Conservation (phyloP, 805 yeast genomes). For the Cyberlindnera petersonii region DNA sequence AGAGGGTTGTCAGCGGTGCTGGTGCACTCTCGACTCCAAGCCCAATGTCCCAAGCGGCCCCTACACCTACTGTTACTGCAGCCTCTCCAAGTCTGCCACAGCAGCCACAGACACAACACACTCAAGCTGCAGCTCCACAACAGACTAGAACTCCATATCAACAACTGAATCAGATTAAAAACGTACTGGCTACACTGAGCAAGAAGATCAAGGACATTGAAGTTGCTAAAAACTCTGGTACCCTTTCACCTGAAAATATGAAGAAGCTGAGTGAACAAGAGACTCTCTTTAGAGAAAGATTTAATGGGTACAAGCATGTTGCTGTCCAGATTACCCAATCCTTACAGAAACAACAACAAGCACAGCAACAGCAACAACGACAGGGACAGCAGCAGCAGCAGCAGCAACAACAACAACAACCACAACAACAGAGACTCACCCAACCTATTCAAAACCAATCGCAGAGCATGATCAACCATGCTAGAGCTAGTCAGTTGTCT, state of each 20-base stretch:
- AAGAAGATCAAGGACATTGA: slow-evolving; percentile 48
- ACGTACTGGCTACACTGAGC: slow-evolving; percentile 45
- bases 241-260: slow-evolving; percentile 42
- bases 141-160: slow-evolving; percentile 22
- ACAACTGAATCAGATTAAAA: slow-evolving; percentile 41
- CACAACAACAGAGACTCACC: slow-evolving; percentile 18
- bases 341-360: slow-evolving; percentile 14
- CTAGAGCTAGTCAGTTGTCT: too few species aligned
- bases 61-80: slow-evolving; percentile 6
- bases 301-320: slow-evolving; percentile 46
- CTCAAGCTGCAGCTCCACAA: too few species aligned
- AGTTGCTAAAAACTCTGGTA: slow-evolving; percentile 41
- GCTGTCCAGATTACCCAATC: slow-evolving; percentile 27
- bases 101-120: slow-evolving; percentile 8
- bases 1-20: slow-evolving; percentile 5
- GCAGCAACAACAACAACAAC: slow-evolving; percentile 20
- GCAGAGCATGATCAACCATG: slow-evolving; percentile 5
- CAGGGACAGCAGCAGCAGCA: slow-evolving; percentile 16
- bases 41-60: slow-evolving; percentile 12
- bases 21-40: slow-evolving; percentile 18
- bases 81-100: slow-evolving; percentile 9
- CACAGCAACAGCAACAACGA: slow-evolving; percentile 15
- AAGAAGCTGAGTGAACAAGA: slow-evolving; percentile 46
- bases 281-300: slow-evolving; percentile 41
- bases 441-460: slow-evolving; percentile 23